These are phyloP conservation scores for Penicillium coprophilum DNA, from an alignment of 495 filamentous ascomycete species.

Conservation along the genomic window DNA sequence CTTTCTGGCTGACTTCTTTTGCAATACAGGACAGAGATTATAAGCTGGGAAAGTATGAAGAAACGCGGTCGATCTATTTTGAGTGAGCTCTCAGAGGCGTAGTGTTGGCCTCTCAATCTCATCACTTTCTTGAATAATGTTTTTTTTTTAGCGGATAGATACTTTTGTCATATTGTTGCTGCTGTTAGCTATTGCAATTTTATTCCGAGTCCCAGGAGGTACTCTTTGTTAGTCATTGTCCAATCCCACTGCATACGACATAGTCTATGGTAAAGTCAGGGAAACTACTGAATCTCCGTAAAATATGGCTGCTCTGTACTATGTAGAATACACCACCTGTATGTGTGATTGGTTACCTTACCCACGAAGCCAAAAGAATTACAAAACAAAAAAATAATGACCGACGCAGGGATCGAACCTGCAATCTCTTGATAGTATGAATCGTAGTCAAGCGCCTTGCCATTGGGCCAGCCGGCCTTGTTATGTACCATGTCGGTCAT, in stretches of 20 bases:
- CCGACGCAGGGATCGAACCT: conserved; percentile 49
- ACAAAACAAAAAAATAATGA: conserved; percentile 32
- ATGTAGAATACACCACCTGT: no score
- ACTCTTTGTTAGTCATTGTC: not conserved
- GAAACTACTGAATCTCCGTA: no score
- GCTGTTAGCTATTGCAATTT: not conserved
- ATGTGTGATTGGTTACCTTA: no score
- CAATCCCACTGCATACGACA: not conserved
- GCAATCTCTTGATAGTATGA: conserved; percentile 66
- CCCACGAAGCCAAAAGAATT: not conserved
- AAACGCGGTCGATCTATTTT: not conserved
- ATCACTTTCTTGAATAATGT: not conserved
- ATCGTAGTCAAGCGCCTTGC: conserved; percentile 75
- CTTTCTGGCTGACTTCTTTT: not conserved
- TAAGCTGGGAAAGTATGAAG: not conserved
- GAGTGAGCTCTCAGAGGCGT: not conserved
- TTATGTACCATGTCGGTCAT: not conserved
- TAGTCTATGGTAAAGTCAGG: no score
- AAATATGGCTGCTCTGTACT: not conserved
- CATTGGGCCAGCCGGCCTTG: conserved; percentile 60
- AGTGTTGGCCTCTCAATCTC: not conserved
- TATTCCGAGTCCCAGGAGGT: not conserved
- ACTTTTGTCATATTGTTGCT: not conserved
- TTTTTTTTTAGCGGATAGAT: not conserved
- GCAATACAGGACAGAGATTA: not conserved